Conservation (phyloP, 495 filamentous ascomycete species). For the Talaromyces wortmannii region DNA sequence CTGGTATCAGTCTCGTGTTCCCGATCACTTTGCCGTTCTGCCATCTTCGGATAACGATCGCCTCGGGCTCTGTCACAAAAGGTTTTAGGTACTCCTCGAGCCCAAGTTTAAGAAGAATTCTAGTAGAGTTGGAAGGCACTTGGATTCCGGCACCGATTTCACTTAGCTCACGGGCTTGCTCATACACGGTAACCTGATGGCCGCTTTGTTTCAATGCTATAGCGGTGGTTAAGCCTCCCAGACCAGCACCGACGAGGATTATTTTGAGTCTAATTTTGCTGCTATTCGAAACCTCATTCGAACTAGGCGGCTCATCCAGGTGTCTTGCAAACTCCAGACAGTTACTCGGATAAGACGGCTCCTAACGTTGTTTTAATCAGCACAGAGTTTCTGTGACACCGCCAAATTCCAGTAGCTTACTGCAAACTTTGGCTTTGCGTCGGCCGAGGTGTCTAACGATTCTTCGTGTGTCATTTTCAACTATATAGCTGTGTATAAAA, state of each 20-base stretch:
- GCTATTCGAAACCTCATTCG: too few relatives aligned
- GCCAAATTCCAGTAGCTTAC: too few relatives aligned
- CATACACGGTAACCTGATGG: constrained; percentile 40
- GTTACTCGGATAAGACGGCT: too few relatives aligned
- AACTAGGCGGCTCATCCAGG: too few relatives aligned
- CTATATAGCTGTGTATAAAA: too few relatives aligned
- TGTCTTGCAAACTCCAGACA: too few relatives aligned
- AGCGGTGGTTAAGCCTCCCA: constrained; percentile 44
- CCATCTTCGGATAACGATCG: constrained; percentile 35
- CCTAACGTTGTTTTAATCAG: too few relatives aligned
- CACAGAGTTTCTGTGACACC: too few relatives aligned
- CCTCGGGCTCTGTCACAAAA: constrained; percentile 25
- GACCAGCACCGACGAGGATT: constrained; percentile 40
- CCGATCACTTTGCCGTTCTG: constrained; percentile 30
- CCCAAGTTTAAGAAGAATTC: constrained; percentile 36
- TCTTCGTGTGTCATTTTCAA: too few relatives aligned
- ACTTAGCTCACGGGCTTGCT: constrained; percentile 32
- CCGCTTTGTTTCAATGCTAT: constrained; percentile 36
- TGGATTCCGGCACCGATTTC: constrained; percentile 58
- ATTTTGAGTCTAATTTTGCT: constrained; percentile 15
- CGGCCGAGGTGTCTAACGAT: too few relatives aligned
- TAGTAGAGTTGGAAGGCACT: constrained; percentile 46
- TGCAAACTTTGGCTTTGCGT: too few relatives aligned
- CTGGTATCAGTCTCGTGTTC: constrained; percentile 24
- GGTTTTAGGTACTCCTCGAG: constrained; percentile 23